Conservation (phyloP, 2,329 filamentous ascomycete genomes). For the Cercospora zeae-maydis region DNA sequence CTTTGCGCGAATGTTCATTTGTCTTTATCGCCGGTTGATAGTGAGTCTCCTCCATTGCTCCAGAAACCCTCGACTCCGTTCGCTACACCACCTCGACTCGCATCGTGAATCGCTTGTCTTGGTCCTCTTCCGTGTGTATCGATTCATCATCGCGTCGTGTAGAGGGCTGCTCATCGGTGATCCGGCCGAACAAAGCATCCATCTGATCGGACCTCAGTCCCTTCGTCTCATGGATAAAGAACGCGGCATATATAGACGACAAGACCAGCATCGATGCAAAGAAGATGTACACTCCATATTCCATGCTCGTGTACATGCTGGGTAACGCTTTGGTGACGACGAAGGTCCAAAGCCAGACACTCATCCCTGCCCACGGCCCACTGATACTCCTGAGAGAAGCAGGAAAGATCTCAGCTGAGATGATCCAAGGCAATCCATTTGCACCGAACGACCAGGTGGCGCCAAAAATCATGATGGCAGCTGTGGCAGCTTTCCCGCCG, state of each 20-base stretch:
- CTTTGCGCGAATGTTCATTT: neutral
- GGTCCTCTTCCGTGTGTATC: neutral
- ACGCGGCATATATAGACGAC: conserved; percentile 40
- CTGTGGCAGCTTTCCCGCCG: conserved; percentile 40
- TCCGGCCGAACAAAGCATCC: conserved; percentile 38
- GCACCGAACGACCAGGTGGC: conserved; percentile 40
- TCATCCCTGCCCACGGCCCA: conserved; percentile 38
- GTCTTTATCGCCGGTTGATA: too few relatives aligned
- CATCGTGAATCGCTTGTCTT: neutral
- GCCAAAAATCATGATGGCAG: conserved; percentile 43
- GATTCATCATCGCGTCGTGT: neutral
- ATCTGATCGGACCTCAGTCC: conserved; percentile 40
- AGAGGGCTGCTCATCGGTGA: neutral
- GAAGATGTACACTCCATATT: conserved; percentile 43
- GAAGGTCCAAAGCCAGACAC: conserved; percentile 38
- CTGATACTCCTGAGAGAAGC: conserved; percentile 39
- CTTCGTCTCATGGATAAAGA: conserved; percentile 42
- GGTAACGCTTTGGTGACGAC: conserved; percentile 42
- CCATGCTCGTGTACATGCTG: conserved; percentile 41
- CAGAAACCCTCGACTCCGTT: neutral
- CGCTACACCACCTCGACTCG: neutral
- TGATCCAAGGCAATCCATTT: conserved; percentile 44
- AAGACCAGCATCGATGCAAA: conserved; percentile 40
- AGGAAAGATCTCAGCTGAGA: conserved; percentile 45
- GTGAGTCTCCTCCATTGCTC: too few relatives aligned